These are phyloP conservation scores for Barbarea vulgaris DNA, from an alignment of 345 rosid species.

Conservation along the genomic window DNA sequence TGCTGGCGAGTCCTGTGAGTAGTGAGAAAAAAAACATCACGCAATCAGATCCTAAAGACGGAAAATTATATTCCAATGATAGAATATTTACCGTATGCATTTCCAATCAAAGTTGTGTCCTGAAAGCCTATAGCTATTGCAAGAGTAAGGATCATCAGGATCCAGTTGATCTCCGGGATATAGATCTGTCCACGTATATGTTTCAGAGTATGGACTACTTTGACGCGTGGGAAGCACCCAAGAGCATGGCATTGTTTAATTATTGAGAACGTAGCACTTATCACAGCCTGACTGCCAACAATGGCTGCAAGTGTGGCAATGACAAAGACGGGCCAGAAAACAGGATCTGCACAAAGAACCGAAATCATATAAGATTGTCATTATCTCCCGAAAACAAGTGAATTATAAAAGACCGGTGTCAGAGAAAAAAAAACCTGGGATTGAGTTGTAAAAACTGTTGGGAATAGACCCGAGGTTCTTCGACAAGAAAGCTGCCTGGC, in stretches of 20 bases:
- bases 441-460: conserved; percentile 69
- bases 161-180: conserved; percentile 97
- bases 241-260: conserved; percentile 93
- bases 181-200: conserved; percentile 88
- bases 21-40: conserved; percentile 26
- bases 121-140: conserved; percentile 74
- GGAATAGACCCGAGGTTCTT: conserved; percentile 51
- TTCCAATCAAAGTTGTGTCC: conserved; percentile 79
- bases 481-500: conserved; percentile 94
- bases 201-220: conserved; percentile 88
- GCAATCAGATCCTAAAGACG: conserved; percentile 29
- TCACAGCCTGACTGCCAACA: conserved; percentile 89
- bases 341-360: conserved; percentile 52
- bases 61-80: background rate
- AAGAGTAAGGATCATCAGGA: conserved; percentile 89
- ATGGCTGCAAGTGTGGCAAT: conserved; percentile 92
- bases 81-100: conserved; percentile 78
- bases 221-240: conserved; percentile 96
- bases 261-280: conserved; percentile 87
- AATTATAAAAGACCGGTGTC: conserved; percentile 5
- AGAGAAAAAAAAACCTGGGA: conserved; percentile 65
- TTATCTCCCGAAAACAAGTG: background rate
- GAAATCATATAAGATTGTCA: conserved; percentile 31
- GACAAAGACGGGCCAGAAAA: conserved; percentile 88
- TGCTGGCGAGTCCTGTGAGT: conserved; percentile 82